phyloP scores from a whole-genome alignment of 2,329 filamentous ascomycete species.

The Pseudogymnoascus sp. region DNA sequence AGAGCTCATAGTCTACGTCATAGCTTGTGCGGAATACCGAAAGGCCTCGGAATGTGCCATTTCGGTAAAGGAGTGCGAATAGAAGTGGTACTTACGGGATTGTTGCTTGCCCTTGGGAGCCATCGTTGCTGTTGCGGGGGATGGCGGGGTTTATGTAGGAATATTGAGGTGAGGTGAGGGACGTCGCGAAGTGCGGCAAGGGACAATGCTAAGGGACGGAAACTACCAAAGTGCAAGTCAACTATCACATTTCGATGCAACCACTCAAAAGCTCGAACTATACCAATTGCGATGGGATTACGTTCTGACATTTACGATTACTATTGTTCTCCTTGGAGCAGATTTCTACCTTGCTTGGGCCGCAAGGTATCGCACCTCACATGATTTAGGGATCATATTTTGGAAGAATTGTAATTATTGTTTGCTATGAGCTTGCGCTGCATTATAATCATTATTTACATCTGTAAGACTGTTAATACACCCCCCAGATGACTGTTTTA shows the following conservation, averaged over 20 bases:
- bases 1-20: neutral
- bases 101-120: slow-evolving; percentile 22
- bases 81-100: slow-evolving; percentile 15
- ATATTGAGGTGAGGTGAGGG: neutral
- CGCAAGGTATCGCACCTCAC: neutral
- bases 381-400: neutral
- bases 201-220: neutral
- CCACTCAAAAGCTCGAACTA: neutral
- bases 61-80: neutral
- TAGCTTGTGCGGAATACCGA: neutral
- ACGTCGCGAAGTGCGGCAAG: neutral
- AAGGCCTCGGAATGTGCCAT: neutral
- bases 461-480: neutral
- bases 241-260: neutral
- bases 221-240: neutral
- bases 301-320: neutral
- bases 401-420: neutral
- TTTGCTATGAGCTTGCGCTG: neutral
- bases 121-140: slow-evolving; percentile 19
- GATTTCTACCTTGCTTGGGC: neutral
- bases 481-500: neutral
- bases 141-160: slow-evolving; percentile 7
- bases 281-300: neutral
- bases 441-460: neutral
- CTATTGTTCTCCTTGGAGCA: neutral